Evolutionary conservation across 345 rosid species (phyloP).

Genomic region (Brassica cretica): DNA sequence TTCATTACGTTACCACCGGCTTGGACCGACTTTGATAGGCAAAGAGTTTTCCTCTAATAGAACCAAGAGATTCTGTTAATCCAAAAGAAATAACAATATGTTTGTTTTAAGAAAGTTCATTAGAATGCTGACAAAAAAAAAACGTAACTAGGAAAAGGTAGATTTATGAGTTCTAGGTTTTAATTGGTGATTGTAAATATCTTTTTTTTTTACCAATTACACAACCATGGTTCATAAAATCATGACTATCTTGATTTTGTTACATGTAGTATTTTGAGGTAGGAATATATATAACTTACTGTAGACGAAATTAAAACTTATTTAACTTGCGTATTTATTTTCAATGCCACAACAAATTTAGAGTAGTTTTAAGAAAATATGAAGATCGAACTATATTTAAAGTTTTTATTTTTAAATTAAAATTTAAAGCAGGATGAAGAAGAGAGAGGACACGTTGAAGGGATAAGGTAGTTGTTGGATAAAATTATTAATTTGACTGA

Average conservation of each 20-base stretch:
- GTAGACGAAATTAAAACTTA: not conserved
- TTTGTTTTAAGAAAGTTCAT: not conserved
- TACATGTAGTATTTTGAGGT: not conserved
- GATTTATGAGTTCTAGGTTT: not conserved
- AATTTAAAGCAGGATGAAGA: not conserved
- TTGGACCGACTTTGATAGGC: slow-evolving; percentile 31
- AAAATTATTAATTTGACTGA: slow-evolving; percentile 27
- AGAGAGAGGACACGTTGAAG: slow-evolving; percentile 22
- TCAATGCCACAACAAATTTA: not conserved
- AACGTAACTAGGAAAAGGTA: not conserved
- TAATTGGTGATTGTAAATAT: not conserved
- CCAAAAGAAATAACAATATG: not conserved
- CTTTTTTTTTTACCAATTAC: not conserved
- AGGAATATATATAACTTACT: not conserved
- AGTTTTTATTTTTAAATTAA: not conserved
- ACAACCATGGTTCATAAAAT: not conserved
- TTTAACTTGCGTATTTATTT: not conserved
- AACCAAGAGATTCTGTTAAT: slow-evolving; percentile 16
- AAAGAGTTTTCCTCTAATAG: slow-evolving; percentile 9
- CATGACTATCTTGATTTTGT: not conserved
- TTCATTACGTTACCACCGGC: slow-evolving; percentile 37
- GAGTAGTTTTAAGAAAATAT: not conserved
- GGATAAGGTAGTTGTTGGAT: slow-evolving; percentile 23
- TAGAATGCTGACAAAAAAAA: not conserved
- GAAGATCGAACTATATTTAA: not conserved